Evolutionary conservation across 179 eudicot species (phyloP), one percentile per base, ranked within the genome.

Genomic region (Pouteria campechiana): DNA sequence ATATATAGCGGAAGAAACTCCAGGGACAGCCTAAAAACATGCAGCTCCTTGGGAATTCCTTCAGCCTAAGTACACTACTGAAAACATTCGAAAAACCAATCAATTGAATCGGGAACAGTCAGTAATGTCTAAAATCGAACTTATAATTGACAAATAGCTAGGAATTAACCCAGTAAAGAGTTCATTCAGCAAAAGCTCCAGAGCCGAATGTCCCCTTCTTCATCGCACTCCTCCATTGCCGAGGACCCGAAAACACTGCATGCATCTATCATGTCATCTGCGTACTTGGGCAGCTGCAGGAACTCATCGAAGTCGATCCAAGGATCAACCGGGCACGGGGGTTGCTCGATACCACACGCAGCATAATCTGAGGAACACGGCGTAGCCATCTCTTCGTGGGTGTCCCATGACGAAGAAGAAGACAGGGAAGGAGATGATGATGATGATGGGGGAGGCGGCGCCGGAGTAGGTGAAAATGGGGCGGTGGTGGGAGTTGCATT

Each of bases 181-280:
- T 3, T 25, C 7, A 5, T 23, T 70, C 58, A 85, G 60, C 69
- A 57, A 48, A 79, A 86, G 60, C 64, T 74, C 93, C 93, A 86
- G 7, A 86, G 58, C 17, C 64, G 65, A 44, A 86, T 75, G 39
- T 86, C 93, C 11, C 58, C 65, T 10, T 69, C 94, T 51, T 79
- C 86, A 45, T 60, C 64, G 42, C 48, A 37, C 12, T 60, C 48
- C 2, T 69, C 79, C 12, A 53, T n/a, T n/a, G 38, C 2, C 57
- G 38, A 1, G 79, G 70, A 55, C 72, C 69, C 25, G 73, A 78
- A 36, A 70, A 65, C 37, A 57, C 35, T 24, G 62, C 69, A 44
- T 60, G 61, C 25, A n/a, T n/a, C n/a, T n/a, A 74, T 38, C 64
- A 80, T 67, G 2, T 55, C 43, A 32, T 84, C 75, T 4, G 27